These are phyloP conservation scores for Benincasa hispida DNA, from an alignment of 306 rosid species.

Conservation along the genomic window DNA sequence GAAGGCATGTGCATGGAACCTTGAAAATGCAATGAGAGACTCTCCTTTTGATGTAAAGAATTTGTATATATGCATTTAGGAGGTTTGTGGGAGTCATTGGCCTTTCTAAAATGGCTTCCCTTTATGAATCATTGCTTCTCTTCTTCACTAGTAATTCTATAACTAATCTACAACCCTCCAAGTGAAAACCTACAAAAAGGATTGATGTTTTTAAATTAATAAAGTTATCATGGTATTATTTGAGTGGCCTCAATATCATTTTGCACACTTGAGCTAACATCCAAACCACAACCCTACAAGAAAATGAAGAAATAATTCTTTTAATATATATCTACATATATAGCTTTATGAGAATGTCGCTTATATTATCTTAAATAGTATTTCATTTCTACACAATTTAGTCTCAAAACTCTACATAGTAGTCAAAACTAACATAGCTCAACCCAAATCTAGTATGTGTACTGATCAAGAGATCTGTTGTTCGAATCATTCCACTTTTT, in stretches of 20 bases:
- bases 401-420: neutral
- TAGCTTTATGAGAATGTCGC: neutral
- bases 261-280: neutral
- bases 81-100: constrained; percentile 27
- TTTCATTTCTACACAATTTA: neutral
- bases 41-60: constrained; percentile 54
- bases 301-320: neutral
- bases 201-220: neutral
- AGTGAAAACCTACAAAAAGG: constrained; percentile 10
- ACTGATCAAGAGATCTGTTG: too few relatives aligned
- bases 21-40: constrained; percentile 34
- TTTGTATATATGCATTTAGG: constrained; percentile 20
- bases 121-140: constrained; percentile 6
- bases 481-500: too few relatives aligned
- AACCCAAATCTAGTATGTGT: too few relatives aligned
- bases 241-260: neutral
- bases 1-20: constrained; percentile 56
- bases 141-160: constrained; percentile 19
- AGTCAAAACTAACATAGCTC: too few relatives aligned
- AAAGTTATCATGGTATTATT: neutral
- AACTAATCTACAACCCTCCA: neutral
- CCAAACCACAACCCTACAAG: neutral
- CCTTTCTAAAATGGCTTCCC: constrained; percentile 25
- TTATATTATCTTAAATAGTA: neutral
- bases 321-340: neutral